Evolutionary conservation across 768 basidiomycete species (phyloP), one percentile per base, ranked within the genome.

Genomic region (Lenzites betulinus): DNA sequence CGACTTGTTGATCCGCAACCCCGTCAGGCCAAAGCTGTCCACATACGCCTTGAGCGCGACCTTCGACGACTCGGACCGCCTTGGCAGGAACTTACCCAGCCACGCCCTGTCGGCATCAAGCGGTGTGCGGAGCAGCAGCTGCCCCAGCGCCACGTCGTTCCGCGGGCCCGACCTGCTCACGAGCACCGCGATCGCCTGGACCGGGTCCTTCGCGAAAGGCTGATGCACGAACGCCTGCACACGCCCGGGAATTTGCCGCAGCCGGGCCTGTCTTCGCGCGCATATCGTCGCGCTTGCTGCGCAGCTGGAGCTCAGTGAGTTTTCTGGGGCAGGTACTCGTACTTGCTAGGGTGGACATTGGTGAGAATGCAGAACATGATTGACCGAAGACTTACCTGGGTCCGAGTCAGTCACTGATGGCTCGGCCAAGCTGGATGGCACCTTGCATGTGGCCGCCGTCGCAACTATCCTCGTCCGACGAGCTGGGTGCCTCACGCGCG

Each of bases 1-100:
- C 11, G 95, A 95, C 62, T 88, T 87, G 77, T 98, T 95, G 60
- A 98, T 84, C 63, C 92, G 80, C 47, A 96, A 75, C 9, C 90
- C 89, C 2, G 82, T 77, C 70, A 97, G 93, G 28, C 92, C 87
- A 74, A 98, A 98, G 59, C 83, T 84, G 70, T 94, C 94, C 60
- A 98, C 79, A 73, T 88, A 99, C 15, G 90, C 84, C 68, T 88
- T 89, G 44, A 98, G 78, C 33, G 93, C 86, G 43, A 82, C 74
- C 69, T 88, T 89, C 54, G 91, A 89, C 33, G n/a, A n/a, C n/a
- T n/a, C n/a, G n/a, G 87, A 79, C 67, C 86, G 83, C 68, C 83
- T 81, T 3, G 88, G 83, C 8, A 99, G 81, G 75, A 93, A 95
- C 63, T 91, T 86, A 36, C 95, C 96, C 30, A 99, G 80, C 44